Evolutionary conservation across 2,329 filamentous ascomycete genomes (phyloP).

Genomic region (Metarhizium brunneum): DNA sequence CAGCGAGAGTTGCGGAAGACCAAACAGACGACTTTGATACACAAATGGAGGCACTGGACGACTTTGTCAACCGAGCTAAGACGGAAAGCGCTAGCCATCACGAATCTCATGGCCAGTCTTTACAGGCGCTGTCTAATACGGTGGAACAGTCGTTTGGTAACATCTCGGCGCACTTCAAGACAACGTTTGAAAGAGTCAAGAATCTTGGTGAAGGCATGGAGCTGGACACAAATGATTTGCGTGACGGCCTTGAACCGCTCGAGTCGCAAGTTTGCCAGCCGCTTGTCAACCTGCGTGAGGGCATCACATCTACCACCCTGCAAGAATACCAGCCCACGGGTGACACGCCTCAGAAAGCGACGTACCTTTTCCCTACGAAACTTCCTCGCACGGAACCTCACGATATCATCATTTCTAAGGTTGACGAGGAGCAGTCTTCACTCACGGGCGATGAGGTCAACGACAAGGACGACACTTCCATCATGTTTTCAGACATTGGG

Average conservation of each 20-base stretch:
- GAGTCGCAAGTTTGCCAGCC: slow-evolving; percentile 54
- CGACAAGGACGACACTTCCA: slow-evolving; percentile 22
- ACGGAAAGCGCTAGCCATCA: slow-evolving; percentile 74
- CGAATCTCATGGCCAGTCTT: slow-evolving; percentile 54
- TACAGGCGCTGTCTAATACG: slow-evolving; percentile 55
- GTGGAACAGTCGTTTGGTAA: slow-evolving; percentile 66
- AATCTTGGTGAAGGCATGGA: slow-evolving; percentile 61
- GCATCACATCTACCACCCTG: slow-evolving; percentile 55
- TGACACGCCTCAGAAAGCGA: slow-evolving; percentile 69
- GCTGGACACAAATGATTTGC: slow-evolving; percentile 47
- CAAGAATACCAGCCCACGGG: slow-evolving; percentile 81
- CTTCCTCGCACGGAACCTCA: slow-evolving; percentile 63
- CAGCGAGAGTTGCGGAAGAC: slow-evolving; percentile 77
- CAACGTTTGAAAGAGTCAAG: slow-evolving; percentile 58
- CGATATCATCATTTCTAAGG: slow-evolving; percentile 32
- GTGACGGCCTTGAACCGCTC: slow-evolving; percentile 53
- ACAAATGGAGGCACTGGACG: slow-evolving; percentile 86
- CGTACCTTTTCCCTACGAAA: slow-evolving; percentile 71
- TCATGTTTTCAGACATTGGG: slow-evolving; percentile 18
- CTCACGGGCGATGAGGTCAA: not conserved
- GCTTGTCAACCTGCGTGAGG: slow-evolving; percentile 59
- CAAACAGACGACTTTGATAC: slow-evolving; percentile 79
- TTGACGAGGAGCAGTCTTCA: slow-evolving; percentile 20
- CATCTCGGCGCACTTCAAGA: slow-evolving; percentile 61
- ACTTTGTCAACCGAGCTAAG: slow-evolving; percentile 76